Evolutionary conservation across 768 basidiomycete genomes (phyloP).

Genomic region (Calvatia gigantea): DNA sequence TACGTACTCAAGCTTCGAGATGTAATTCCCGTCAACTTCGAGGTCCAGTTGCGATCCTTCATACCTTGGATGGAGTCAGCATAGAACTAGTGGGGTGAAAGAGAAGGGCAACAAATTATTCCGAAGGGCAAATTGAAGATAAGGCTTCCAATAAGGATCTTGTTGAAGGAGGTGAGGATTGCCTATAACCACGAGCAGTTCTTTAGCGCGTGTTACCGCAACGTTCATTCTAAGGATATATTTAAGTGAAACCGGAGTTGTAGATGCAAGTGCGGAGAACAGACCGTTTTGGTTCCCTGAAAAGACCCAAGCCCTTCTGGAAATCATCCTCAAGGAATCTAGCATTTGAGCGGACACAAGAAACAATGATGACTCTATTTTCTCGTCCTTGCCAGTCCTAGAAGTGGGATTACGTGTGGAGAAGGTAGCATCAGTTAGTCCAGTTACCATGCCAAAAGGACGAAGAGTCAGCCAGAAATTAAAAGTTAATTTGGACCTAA

Average conservation of each 20-base stretch:
- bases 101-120: constrained; percentile 35
- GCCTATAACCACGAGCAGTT: constrained; percentile 47
- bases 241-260: no score
- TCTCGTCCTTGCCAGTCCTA: constrained; percentile 52
- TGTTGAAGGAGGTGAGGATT: constrained; percentile 37
- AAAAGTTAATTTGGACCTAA: no score
- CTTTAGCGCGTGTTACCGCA: constrained; percentile 51
- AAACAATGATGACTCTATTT: constrained; percentile 46
- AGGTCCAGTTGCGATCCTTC: constrained; percentile 39
- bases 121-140: constrained; percentile 43
- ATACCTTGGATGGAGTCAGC: constrained; percentile 29
- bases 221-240: constrained; percentile 43
- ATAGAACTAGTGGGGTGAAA: background rate
- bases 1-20: constrained; percentile 46
- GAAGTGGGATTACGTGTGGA: background rate
- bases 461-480: background rate
- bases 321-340: constrained; percentile 47
- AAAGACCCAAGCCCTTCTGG: constrained; percentile 41
- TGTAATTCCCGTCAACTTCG: constrained; percentile 45
- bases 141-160: constrained; percentile 51
- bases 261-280: constrained; percentile 5
- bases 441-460: constrained; percentile 5
- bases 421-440: background rate
- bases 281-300: constrained; percentile 45
- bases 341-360: constrained; percentile 42